phyloP scores from a whole-genome alignment of 257 asterid species.

The Nicotiana obtusifolia region DNA sequence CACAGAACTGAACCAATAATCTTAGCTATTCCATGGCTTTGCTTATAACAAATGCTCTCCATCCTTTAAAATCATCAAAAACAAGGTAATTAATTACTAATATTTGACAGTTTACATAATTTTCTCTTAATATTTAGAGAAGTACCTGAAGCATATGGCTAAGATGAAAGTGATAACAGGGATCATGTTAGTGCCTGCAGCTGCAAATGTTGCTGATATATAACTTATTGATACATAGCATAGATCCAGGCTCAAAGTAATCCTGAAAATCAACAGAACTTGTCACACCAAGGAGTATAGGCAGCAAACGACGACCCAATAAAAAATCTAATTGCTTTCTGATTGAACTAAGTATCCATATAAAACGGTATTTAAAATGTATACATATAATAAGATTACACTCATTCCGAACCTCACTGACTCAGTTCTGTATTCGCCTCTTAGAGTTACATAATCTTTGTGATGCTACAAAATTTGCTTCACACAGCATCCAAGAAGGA shows the following conservation, averaged over 20 bases:
- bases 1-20: constrained; percentile 40
- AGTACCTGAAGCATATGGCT: constrained; percentile 51
- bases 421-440: not conserved
- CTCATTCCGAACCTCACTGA: not conserved
- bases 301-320: too few relatives aligned
- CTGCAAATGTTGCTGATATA: constrained; percentile 55
- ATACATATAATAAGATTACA: not conserved
- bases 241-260: constrained; percentile 41
- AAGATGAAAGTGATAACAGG: constrained; percentile 52
- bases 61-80: constrained; percentile 21
- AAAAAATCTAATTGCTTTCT: not conserved
- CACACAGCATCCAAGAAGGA: not conserved
- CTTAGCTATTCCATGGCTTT: constrained; percentile 50
- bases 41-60: constrained; percentile 32
- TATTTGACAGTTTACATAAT: not conserved
- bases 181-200: constrained; percentile 42
- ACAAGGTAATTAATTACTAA: not conserved
- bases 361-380: not conserved
- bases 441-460: not conserved
- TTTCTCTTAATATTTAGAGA: not conserved
- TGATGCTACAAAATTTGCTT: not conserved
- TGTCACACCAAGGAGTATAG: too few relatives aligned
- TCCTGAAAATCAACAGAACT: constrained; percentile 21
- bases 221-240: constrained; percentile 33
- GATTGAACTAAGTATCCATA: not conserved